Conservation (phyloP, 2,329 filamentous ascomycete species). For the Pseudogymnoascus sp. region DNA sequence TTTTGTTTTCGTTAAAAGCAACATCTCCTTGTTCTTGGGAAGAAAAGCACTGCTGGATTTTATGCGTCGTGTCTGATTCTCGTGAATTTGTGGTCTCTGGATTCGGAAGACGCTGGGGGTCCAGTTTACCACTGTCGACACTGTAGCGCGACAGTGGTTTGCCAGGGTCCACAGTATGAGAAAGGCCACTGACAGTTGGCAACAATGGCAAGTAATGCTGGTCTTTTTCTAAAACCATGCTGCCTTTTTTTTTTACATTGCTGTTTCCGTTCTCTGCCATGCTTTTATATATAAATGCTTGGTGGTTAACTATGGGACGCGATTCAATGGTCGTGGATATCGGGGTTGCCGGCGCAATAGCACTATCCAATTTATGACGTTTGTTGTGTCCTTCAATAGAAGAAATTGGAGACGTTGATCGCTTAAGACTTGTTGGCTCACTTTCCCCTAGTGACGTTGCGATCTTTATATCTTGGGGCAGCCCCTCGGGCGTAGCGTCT, state of each 20-base stretch:
- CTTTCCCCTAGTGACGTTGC: neutral
- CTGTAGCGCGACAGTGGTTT: neutral
- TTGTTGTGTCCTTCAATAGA: neutral
- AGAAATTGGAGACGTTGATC: neutral
- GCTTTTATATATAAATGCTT: neutral
- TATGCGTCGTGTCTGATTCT: neutral
- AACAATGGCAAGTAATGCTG: neutral
- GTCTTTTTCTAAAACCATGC: neutral
- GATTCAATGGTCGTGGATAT: neutral
- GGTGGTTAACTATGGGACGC: neutral
- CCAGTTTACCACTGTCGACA: neutral
- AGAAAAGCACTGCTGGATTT: neutral
- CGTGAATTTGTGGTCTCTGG: neutral
- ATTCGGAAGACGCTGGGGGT: neutral
- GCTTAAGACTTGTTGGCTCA: neutral
- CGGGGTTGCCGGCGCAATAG: neutral
- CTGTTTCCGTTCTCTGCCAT: neutral
- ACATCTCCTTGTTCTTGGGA: neutral
- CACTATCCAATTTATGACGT: neutral
- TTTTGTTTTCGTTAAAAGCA: neutral
- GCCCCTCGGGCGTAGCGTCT: neutral
- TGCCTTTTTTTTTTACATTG: neutral
- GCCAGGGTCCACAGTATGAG: neutral
- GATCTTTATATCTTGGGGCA: neutral
- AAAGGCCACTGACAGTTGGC: neutral